These are phyloP conservation scores for Lentinula boryana DNA, from an alignment of 768 basidiomycete genomes.

Conservation along the genomic window DNA sequence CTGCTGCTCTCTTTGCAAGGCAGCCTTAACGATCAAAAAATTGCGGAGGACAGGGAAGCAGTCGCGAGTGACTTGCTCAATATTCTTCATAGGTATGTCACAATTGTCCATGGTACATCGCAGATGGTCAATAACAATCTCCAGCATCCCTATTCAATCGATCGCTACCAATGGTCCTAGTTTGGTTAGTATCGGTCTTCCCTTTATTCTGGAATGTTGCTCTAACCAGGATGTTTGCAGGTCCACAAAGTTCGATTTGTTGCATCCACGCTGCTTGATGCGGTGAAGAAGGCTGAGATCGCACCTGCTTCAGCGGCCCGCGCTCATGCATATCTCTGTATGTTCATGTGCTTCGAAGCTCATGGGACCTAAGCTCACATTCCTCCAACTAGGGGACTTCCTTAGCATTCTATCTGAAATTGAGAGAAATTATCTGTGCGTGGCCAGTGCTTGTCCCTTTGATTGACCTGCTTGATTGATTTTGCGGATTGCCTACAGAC, in stretches of 20 bases:
- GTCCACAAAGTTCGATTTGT: constrained; percentile 93
- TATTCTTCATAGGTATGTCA: constrained; percentile 67
- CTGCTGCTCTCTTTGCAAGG: constrained; percentile 65
- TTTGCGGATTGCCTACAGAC: constrained; percentile 26
- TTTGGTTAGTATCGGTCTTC: constrained; percentile 35
- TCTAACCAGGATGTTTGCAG: constrained; percentile 25
- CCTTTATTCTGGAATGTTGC: background rate
- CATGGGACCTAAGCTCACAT: background rate
- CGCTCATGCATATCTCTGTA: constrained; percentile 84
- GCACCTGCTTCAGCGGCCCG: constrained; percentile 76
- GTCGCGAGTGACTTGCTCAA: constrained; percentile 85
- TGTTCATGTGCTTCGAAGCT: constrained; percentile 21
- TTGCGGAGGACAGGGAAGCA: constrained; percentile 72
- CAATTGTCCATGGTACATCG: constrained; percentile 4
- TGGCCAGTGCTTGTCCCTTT: constrained; percentile 11
- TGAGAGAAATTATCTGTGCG: constrained; percentile 82
- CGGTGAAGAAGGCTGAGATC: constrained; percentile 75
- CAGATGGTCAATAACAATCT: constrained; percentile 5
- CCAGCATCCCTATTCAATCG: constrained; percentile 86
- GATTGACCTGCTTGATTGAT: background rate
- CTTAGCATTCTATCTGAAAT: constrained; percentile 88
- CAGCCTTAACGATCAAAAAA: constrained; percentile 53
- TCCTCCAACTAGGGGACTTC: constrained; percentile 69
- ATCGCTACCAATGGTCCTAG: constrained; percentile 87
- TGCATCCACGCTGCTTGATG: constrained; percentile 83